Base-by-base conservation (phyloP, 768 basidiomycete genomes). In the Roridomyces roridus region DNA sequence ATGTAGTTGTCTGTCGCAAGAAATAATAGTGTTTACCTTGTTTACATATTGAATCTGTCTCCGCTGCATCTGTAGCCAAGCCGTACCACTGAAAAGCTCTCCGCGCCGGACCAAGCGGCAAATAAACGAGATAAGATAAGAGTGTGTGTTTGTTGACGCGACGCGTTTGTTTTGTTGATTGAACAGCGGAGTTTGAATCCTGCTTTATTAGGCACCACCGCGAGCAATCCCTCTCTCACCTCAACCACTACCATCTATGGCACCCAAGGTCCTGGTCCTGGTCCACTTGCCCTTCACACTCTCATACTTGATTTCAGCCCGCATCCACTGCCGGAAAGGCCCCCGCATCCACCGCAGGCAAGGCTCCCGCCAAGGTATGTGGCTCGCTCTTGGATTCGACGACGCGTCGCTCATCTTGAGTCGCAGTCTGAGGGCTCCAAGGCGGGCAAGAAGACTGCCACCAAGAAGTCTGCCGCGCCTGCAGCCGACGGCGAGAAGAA, bases 251-350 rank as follows among this genome's bases (percentile, higher is more conserved):
- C 72, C 51, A 71, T 45, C 39, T 53, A 69, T 67, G 67, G 71
- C 72, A 54, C 72, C 73, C 49, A 74, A 74, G 63, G 73, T 74
- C n/a, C 12, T 34, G 34, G 8, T 31, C 59, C 35, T n/a, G n/a
- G n/a, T n/a, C n/a, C 65, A 49, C 42, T 21, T 15, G 20, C 20
- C 58, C 53, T 5, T 18, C 55, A 14, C 28, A 25, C 39, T 17
- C 37, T 48, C 4, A 51, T 44, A 28, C 20, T 8, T 34, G 5
- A 6, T 37, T 50, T 4, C 25, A 87, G 78, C 86, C 86, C 63
- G 80, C 87, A 60, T 91, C 89, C 31, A 87, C 87, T 58, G 88
- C 88, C 63, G 87, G 83, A 65, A 91, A 90, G 72, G 85, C 83
- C n/a, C 85, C 88, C 42, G 86, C 86, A 47, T 82, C 84, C 18